Evolutionary conservation across 2,329 filamentous ascomycete genomes (phyloP).

Genomic region (Aspergillus bombycis): DNA sequence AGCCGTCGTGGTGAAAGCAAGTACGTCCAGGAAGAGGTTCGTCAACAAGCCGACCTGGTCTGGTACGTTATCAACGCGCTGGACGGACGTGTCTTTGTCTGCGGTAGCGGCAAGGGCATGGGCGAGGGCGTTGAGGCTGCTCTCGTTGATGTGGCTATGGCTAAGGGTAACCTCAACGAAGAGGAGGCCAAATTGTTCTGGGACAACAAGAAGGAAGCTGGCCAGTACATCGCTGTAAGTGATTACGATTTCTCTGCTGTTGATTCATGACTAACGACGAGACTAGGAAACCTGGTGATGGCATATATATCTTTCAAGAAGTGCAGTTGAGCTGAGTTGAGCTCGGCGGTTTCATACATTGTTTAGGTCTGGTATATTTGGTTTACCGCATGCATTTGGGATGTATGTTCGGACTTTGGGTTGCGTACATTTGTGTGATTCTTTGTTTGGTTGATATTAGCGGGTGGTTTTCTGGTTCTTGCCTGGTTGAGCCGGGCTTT

Average conservation of each 20-base stretch:
- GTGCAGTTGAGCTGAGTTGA: constrained; percentile 9
- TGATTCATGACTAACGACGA: constrained; percentile 13
- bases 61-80: constrained; percentile 97
- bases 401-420: constrained; percentile 3
- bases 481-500: constrained; percentile 11
- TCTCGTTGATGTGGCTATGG: constrained; percentile 86
- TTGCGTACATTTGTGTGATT: not conserved
- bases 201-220: constrained; percentile 85
- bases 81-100: constrained; percentile 96
- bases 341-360: constrained; percentile 6
- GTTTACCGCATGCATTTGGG: constrained; percentile 4
- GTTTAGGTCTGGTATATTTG: not conserved
- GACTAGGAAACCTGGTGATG: constrained; percentile 41
- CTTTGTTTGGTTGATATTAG: constrained; percentile 23
- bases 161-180: constrained; percentile 81
- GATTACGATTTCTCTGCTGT: not conserved
- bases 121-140: constrained; percentile 92
- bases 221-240: constrained; percentile 86
- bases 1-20: constrained; percentile 75
- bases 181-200: constrained; percentile 87
- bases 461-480: constrained; percentile 19
- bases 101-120: constrained; percentile 94
- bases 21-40: constrained; percentile 96
- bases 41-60: constrained; percentile 88
- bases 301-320: not conserved